phyloP scores from a whole-genome alignment of 1,284 basidiomycete species.

The Ganoderma sp. region DNA sequence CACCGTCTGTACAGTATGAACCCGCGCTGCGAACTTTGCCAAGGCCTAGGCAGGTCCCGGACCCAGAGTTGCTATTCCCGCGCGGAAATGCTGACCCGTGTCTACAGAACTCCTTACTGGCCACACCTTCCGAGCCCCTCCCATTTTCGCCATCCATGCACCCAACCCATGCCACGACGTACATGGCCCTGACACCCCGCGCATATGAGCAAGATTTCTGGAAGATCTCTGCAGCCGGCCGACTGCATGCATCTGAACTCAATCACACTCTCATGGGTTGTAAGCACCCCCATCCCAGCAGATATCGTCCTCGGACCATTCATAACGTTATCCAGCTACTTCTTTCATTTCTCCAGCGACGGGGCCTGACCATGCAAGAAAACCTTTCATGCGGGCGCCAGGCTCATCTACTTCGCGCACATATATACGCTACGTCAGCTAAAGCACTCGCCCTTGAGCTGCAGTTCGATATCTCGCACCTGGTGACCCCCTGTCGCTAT shows the following conservation, averaged over 20 bases:
- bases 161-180: slow-evolving; percentile 8
- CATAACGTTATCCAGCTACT: slow-evolving; percentile 28
- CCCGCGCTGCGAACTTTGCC: background rate
- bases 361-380: slow-evolving; percentile 20
- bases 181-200: slow-evolving; percentile 9
- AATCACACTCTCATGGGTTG: slow-evolving; percentile 30
- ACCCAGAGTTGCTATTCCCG: background rate
- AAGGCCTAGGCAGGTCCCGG: background rate
- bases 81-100: slow-evolving; percentile 5
- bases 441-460: slow-evolving; percentile 16
- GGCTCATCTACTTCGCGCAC: slow-evolving; percentile 14
- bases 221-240: slow-evolving; percentile 20
- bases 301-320: slow-evolving; percentile 18
- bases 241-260: slow-evolving; percentile 23
- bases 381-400: slow-evolving; percentile 25
- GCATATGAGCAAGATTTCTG: slow-evolving; percentile 25
- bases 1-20: slow-evolving; percentile 18
- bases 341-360: slow-evolving; percentile 16
- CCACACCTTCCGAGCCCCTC: slow-evolving; percentile 10
- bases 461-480: slow-evolving; percentile 23
- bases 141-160: slow-evolving; percentile 10
- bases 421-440: slow-evolving; percentile 26
- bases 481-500: slow-evolving; percentile 8
- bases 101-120: slow-evolving; percentile 14
- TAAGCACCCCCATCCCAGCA: slow-evolving; percentile 21